Evolutionary conservation across 2,329 filamentous ascomycete genomes (phyloP).

Genomic region (Volutella citrinella): DNA sequence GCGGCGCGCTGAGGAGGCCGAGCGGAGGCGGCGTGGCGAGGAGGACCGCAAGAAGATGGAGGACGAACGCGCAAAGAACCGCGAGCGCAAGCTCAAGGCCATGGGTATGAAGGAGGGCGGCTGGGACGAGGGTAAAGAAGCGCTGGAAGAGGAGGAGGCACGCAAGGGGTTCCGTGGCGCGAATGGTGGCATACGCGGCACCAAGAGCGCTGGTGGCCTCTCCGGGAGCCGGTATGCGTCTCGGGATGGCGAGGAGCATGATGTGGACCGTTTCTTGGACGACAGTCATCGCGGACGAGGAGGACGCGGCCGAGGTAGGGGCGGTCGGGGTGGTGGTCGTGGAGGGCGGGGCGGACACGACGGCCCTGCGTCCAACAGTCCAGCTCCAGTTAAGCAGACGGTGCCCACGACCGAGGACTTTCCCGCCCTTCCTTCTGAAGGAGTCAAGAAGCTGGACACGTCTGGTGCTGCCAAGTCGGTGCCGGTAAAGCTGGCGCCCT

Average conservation of each 20-base stretch:
- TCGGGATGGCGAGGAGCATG: conserved; percentile 29
- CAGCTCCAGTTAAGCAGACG: conserved; percentile 18
- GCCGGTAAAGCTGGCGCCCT: conserved; percentile 27
- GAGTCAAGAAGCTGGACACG: conserved; percentile 18
- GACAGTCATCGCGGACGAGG: conserved; percentile 31
- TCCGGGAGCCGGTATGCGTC: conserved; percentile 41
- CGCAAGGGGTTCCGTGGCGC: conserved; percentile 41
- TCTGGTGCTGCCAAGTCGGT: conserved; percentile 21
- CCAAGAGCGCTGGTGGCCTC: conserved; percentile 35
- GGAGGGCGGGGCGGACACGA: conserved; percentile 21
- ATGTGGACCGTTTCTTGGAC: conserved; percentile 37
- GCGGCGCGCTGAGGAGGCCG: conserved; percentile 50
- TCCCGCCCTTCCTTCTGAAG: conserved; percentile 32
- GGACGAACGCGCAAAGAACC: conserved; percentile 58
- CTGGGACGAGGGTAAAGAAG: conserved; percentile 59
- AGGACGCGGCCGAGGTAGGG: conserved; percentile 33
- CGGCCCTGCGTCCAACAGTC: conserved; percentile 18
- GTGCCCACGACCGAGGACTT: conserved; percentile 33
- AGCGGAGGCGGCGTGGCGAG: conserved; percentile 48
- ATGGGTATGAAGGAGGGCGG: conserved; percentile 51
- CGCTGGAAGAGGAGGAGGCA: conserved; percentile 38
- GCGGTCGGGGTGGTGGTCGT: conserved; percentile 20
- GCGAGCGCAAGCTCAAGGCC: conserved; percentile 59
- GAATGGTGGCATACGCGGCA: conserved; percentile 38
- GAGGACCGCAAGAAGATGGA: conserved; percentile 51